Percentiles rank a stretch among this genome's conserved stretches.
phyloP scores from a whole-genome alignment of 768 basidiomycete genomes.

The Solioccasus polychromus region DNA sequence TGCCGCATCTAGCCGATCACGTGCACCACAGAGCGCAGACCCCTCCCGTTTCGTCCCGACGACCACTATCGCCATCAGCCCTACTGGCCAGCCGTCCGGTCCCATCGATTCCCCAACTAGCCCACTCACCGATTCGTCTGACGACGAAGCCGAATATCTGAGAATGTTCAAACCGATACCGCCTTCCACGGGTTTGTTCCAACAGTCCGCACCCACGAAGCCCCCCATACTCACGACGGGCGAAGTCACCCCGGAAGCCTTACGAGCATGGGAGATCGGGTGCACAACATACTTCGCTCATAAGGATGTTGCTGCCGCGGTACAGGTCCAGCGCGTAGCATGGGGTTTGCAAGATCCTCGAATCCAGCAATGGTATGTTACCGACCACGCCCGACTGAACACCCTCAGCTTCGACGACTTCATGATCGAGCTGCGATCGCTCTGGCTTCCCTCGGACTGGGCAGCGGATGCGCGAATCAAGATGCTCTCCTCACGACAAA shows the following conservation, averaged over 20 bases:
- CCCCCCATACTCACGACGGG: conserved; percentile 1
- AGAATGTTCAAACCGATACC: too few species aligned
- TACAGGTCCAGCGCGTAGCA: conserved; percentile 2
- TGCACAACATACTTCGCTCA: neutral
- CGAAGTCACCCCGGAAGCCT: neutral
- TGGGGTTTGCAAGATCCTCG: conserved; percentile 4
- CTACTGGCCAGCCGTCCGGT: too few species aligned
- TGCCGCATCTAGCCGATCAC: too few species aligned
- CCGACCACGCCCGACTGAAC: neutral
- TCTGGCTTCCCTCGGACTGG: conserved; percentile 5
- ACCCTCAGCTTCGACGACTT: neutral
- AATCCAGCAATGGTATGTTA: conserved; percentile 6
- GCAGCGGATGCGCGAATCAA: neutral
- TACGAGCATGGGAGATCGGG: conserved; percentile 1
- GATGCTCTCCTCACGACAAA: neutral
- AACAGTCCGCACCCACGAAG: neutral
- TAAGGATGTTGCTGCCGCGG: neutral
- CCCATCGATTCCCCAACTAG: too few species aligned
- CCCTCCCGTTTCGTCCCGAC: too few species aligned
- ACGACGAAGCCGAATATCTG: too few species aligned
- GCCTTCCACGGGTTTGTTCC: neutral
- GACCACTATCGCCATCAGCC: too few species aligned
- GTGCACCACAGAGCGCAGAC: too few species aligned
- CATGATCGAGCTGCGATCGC: neutral
- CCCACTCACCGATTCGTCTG: too few species aligned